These are phyloP conservation scores for Musa acuminata DNA, from an alignment of 176 grass and related monocot species.

Conservation along the genomic window DNA sequence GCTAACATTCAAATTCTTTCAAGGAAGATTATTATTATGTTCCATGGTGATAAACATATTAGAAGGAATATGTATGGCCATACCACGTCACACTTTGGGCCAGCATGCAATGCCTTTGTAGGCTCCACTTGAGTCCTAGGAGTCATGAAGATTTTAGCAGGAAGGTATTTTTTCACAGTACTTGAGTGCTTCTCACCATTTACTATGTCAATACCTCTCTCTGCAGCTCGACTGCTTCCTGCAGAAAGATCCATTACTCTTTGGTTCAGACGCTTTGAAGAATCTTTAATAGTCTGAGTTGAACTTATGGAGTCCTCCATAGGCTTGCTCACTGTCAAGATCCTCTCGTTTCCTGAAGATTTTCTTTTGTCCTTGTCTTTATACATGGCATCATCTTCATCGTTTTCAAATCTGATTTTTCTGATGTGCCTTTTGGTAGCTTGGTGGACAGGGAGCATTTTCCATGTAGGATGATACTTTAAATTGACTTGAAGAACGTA, in stretches of 20 bases:
- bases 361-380: constrained; percentile 42
- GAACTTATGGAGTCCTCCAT: constrained; percentile 24
- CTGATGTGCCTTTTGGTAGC: constrained; percentile 19
- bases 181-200: constrained; percentile 31
- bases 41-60: too few relatives aligned
- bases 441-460: constrained; percentile 26
- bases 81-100: constrained; percentile 46
- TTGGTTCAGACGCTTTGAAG: constrained; percentile 17
- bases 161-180: constrained; percentile 26
- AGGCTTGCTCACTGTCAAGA: constrained; percentile 29
- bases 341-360: constrained; percentile 36
- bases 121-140: constrained; percentile 42
- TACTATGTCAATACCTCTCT: constrained; percentile 29
- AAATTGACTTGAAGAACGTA: constrained; percentile 53
- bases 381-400: constrained; percentile 26
- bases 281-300: constrained; percentile 34
- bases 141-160: constrained; percentile 45
- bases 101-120: constrained; percentile 68
- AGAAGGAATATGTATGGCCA: neutral
- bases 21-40: too few relatives aligned
- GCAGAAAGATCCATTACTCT: constrained; percentile 29
- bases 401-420: constrained; percentile 32
- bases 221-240: constrained; percentile 26
- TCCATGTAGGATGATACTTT: constrained; percentile 30
- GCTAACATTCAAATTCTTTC: too few relatives aligned